phyloP scores from a whole-genome alignment of 805 yeast genomes.

The Wickerhamiella occidentalis region DNA sequence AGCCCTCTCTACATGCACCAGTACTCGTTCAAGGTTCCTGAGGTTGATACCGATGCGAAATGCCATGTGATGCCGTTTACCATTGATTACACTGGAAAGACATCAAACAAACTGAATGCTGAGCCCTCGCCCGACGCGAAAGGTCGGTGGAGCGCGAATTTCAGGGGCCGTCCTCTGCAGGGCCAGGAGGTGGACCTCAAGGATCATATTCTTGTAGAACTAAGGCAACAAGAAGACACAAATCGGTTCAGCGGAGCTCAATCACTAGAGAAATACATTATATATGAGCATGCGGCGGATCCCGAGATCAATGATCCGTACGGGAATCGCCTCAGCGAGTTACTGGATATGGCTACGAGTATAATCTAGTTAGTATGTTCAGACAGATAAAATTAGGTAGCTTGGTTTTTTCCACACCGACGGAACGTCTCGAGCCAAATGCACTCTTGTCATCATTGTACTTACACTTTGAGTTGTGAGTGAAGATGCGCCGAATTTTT shows the following conservation, averaged over 20 bases:
- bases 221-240: constrained; percentile 13
- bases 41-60: background rate
- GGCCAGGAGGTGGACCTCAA: constrained; percentile 18
- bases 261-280: constrained; percentile 5
- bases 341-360: constrained; percentile 3
- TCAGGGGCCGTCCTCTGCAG: constrained; percentile 19
- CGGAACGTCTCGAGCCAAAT: constrained; percentile 97
- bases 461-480: constrained; percentile 19
- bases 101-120: constrained; percentile 14
- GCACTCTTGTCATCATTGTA: constrained; percentile 91
- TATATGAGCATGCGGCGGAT: constrained; percentile 9
- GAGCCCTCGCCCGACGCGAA: background rate
- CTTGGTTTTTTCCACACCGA: constrained; percentile 98
- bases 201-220: constrained; percentile 17
- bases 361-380: constrained; percentile 29
- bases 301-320: constrained; percentile 3
- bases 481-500: background rate
- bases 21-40: constrained; percentile 7
- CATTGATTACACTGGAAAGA: constrained; percentile 15
- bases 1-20: constrained; percentile 1
- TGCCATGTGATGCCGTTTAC: constrained; percentile 20
- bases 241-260: constrained; percentile 10
- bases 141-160: constrained; percentile 6
- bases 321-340: constrained; percentile 16
- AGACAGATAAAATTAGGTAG: constrained; percentile 77